These are phyloP conservation scores for Helotiales sp. DNA, from an alignment of 2,329 filamentous ascomycete species.

Conservation along the genomic window DNA sequence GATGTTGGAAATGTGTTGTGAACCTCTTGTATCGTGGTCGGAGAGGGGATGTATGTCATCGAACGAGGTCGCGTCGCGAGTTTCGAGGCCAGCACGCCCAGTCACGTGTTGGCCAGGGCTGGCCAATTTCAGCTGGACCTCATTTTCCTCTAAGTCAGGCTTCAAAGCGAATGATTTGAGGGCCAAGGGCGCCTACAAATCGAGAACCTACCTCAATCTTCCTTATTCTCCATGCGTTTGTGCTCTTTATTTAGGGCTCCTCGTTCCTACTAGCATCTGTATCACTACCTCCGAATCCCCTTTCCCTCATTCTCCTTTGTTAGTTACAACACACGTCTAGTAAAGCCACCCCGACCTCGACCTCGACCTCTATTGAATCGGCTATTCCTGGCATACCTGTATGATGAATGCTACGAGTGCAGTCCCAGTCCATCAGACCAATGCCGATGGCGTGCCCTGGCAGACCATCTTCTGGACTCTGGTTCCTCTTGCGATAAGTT, in stretches of 20 bases:
- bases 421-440: background rate
- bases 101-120: too few species aligned
- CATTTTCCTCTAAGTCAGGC: background rate
- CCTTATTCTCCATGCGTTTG: too few species aligned
- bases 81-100: background rate
- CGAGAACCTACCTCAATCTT: too few species aligned
- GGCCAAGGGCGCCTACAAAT: background rate
- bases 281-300: background rate
- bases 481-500: background rate
- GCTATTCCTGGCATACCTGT: background rate
- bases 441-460: background rate
- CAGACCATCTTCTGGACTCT: background rate
- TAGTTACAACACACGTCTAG: too few species aligned
- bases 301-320: too few species aligned
- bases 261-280: background rate
- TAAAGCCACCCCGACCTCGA: too few species aligned
- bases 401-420: background rate
- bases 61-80: background rate
- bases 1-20: too few species aligned
- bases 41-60: conserved; percentile 2
- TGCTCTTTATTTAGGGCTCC: too few species aligned
- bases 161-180: background rate
- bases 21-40: background rate
- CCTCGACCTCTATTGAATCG: too few species aligned
- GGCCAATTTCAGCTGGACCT: background rate